Evolutionary conservation across 805 yeast genomes (phyloP), one percentile per base, ranked within the genome.

Genomic region (Lachancea thermotolerans): DNA sequence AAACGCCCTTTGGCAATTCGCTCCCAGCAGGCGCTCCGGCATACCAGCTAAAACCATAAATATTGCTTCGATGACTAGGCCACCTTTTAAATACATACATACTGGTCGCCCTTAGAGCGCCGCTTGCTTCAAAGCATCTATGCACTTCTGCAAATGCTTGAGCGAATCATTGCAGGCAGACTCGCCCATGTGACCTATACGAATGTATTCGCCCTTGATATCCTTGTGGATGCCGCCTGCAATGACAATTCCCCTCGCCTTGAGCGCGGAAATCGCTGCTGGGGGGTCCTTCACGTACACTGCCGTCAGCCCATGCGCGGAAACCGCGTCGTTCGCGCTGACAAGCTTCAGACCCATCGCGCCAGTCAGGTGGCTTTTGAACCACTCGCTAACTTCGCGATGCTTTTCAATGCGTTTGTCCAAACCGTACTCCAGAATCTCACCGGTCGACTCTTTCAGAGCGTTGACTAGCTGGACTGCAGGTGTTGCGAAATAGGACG

Each of bases 111-210:
- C 21, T 27, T n/a, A 35, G 4, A 33, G 16, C 35, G 14, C 17
- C 12, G 15, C 16, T 35, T 27, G 15, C 35, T 38, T 43, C 33
- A 44, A 68, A 25, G 74, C 75, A 28, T 65, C 60, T 48, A 73
- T 68, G 34, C 76, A 77, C 45, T 62, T 62, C 46, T 74, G 77
- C 27, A 82, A 64, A 60, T 82, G 85, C 30, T 73, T 73, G 49
- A 78, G 69, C 44, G 69, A 66, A 33, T 67, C 72, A 54, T 81
- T 79, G 47, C 77, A 68, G 10, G 82, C 85, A 39, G 89, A 75
- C 48, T 79, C 81, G 51, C 97, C 96, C 98, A 91, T 91, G 69
- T 90, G 98, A 31, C 98, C 98, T 48, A 90, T 81, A 67, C 98
- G 79, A 72, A 91, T 86, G 70, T 90, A 90, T 64, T 83, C 81